phyloP scores from a whole-genome alignment of 2,329 filamentous ascomycete genomes.

The Aureobasidium sp. region DNA sequence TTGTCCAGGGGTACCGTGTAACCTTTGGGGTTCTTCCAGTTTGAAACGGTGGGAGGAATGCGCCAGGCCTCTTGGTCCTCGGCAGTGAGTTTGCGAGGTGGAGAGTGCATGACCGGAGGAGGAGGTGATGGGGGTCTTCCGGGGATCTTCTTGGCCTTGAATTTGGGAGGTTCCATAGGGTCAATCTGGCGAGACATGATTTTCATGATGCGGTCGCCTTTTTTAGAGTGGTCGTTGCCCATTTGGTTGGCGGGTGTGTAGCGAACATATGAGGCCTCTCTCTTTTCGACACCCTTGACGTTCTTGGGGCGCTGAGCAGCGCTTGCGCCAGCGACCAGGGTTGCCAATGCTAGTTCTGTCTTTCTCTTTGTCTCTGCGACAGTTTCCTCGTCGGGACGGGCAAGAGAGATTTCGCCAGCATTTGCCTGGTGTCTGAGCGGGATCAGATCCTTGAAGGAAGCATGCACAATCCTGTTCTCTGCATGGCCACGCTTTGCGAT shows the following conservation, averaged over 20 bases:
- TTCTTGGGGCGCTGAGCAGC: constrained; percentile 95
- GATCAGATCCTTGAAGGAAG: constrained; percentile 94
- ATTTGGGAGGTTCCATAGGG: constrained; percentile 94
- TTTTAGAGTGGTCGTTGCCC: constrained; percentile 79
- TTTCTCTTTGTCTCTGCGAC: constrained; percentile 76
- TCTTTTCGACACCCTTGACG: constrained; percentile 67
- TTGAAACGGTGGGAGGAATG: constrained; percentile 81
- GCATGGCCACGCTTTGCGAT: constrained; percentile 84
- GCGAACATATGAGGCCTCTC: constrained; percentile 81
- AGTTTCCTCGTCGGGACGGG: constrained; percentile 74
- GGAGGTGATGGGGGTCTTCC: constrained; percentile 86
- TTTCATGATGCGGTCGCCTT: constrained; percentile 96
- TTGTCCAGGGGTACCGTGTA: constrained; percentile 96
- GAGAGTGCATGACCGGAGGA: constrained; percentile 89
- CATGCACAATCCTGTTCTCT: constrained; percentile 77
- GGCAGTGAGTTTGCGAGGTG: constrained; percentile 86
- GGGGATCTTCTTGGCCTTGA: constrained; percentile 98
- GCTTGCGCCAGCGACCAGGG: constrained; percentile 74
- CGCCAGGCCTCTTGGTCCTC: constrained; percentile 97
- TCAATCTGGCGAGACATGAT: constrained; percentile 91
- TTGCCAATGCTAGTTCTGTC: constrained; percentile 77
- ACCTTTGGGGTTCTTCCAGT: constrained; percentile 99
- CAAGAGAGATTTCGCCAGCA: constrained; percentile 81
- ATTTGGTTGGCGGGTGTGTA: constrained; percentile 94
- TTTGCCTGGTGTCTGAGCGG: constrained; percentile 87